Conservation (phyloP, 441 rosid genomes). For the Populus hybrid region DNA sequence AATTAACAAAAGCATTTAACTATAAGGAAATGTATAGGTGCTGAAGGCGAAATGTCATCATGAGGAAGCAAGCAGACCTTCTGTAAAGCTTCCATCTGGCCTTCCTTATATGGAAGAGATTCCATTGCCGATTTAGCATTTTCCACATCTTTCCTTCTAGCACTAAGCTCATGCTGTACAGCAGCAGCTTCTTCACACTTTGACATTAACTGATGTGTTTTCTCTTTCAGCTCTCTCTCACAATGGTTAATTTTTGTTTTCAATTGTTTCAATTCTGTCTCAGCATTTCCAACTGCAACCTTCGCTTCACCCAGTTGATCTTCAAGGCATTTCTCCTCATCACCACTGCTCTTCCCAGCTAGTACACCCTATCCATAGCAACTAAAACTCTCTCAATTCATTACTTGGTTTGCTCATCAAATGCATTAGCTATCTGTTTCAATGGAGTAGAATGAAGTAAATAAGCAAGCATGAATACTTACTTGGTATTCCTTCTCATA, state of each 20-base stretch:
- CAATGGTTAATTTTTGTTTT: constrained; percentile 83
- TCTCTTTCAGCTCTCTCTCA: constrained; percentile 84
- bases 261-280: constrained; percentile 84
- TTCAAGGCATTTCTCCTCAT: constrained; percentile 96
- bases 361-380: constrained; percentile 68
- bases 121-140: constrained; percentile 50
- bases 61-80: constrained; percentile 48
- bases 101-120: constrained; percentile 67
- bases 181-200: constrained; percentile 80
- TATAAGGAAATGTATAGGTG: constrained; percentile 17
- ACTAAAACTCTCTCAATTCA: constrained; percentile 23
- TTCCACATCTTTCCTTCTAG: constrained; percentile 70
- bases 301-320: constrained; percentile 96
- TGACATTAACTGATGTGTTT: constrained; percentile 61
- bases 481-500: constrained; percentile 95
- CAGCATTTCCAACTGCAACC: constrained; percentile 84
- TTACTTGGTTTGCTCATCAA: constrained; percentile 10
- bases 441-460: constrained; percentile 1
- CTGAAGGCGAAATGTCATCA: constrained; percentile 2
- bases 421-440: constrained; percentile 3
- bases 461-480: constrained; percentile 12
- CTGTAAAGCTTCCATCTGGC: constrained; percentile 86
- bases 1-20: constrained; percentile 15
- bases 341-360: constrained; percentile 94
- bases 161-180: constrained; percentile 68